phyloP scores from a whole-genome alignment of 2,329 filamentous ascomycete genomes.

The Byssothecium circinans region DNA sequence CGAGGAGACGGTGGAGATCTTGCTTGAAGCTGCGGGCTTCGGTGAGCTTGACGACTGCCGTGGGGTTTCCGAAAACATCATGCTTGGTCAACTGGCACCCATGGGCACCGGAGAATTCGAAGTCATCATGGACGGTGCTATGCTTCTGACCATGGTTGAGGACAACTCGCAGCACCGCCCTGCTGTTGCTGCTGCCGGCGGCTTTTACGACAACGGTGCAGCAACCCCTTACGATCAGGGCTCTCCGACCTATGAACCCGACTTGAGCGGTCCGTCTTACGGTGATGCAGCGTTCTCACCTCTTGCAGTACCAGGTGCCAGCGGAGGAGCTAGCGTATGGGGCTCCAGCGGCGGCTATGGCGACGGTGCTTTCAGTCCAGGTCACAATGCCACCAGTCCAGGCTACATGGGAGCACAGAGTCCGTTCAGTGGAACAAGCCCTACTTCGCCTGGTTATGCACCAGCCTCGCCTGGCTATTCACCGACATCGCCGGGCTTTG shows the following conservation, averaged over 20 bases:
- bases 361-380: constrained; percentile 66
- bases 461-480: constrained; percentile 45
- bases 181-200: constrained; percentile 73
- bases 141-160: constrained; percentile 92
- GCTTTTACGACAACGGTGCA: constrained; percentile 73
- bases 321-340: constrained; percentile 62
- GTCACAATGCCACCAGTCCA: constrained; percentile 65
- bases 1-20: constrained; percentile 97
- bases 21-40: constrained; percentile 90
- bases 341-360: constrained; percentile 69
- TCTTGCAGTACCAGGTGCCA: constrained; percentile 68
- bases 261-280: constrained; percentile 61
- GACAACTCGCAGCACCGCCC: constrained; percentile 76
- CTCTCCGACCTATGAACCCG: constrained; percentile 63
- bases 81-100: constrained; percentile 94
- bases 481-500: constrained; percentile 51
- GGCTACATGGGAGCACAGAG: constrained; percentile 69
- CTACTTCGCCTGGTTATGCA: constrained; percentile 44
- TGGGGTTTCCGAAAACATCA: constrained; percentile 98
- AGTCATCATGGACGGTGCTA: constrained; percentile 86
- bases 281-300: constrained; percentile 70
- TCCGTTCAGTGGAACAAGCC: constrained; percentile 61
- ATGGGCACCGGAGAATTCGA: constrained; percentile 98
- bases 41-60: constrained; percentile 97
- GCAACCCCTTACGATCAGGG: constrained; percentile 88